These are phyloP conservation scores for Fragaria ananassa DNA, from an alignment of 306 rosid genomes.

Conservation along the genomic window DNA sequence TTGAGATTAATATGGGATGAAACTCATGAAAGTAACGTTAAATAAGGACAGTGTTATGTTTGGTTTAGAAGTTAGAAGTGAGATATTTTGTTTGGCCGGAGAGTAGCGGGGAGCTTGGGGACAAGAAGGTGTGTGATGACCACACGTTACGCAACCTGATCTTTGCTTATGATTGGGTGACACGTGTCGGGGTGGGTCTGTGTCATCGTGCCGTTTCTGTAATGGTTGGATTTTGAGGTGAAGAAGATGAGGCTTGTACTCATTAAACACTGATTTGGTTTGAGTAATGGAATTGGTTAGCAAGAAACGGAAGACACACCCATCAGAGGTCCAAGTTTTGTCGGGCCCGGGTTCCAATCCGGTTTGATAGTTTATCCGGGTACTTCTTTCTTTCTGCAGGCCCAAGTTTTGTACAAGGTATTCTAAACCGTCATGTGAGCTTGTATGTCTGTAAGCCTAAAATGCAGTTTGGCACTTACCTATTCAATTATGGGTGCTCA, in stretches of 20 bases:
- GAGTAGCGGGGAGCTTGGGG: slow-evolving; percentile 11
- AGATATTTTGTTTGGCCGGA: not conserved
- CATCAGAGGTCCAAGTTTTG: too few relatives aligned
- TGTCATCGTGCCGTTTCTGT: slow-evolving; percentile 28
- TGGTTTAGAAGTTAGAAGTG: not conserved
- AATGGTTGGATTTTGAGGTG: not conserved
- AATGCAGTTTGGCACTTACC: too few relatives aligned
- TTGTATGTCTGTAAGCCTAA: too few relatives aligned
- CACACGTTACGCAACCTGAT: slow-evolving; percentile 87
- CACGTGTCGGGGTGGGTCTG: slow-evolving; percentile 57
- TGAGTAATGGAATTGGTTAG: not conserved
- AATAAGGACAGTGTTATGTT: too few relatives aligned
- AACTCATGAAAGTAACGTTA: not conserved
- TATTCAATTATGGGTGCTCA: too few relatives aligned
- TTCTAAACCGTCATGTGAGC: too few relatives aligned
- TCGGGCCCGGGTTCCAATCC: not conserved
- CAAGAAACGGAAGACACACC: too few relatives aligned
- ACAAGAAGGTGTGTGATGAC: slow-evolving; percentile 57
- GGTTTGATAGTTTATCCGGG: not conserved
- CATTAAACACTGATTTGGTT: not conserved
- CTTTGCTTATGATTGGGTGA: slow-evolving; percentile 37
- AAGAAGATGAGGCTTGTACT: slow-evolving; percentile 1
- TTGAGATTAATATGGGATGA: not conserved
- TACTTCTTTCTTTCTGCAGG: too few relatives aligned
- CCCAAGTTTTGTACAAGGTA: too few relatives aligned